Evolutionary conservation across 352 stramenopile species (phyloP).

Genomic region (Albugo candida): DNA sequence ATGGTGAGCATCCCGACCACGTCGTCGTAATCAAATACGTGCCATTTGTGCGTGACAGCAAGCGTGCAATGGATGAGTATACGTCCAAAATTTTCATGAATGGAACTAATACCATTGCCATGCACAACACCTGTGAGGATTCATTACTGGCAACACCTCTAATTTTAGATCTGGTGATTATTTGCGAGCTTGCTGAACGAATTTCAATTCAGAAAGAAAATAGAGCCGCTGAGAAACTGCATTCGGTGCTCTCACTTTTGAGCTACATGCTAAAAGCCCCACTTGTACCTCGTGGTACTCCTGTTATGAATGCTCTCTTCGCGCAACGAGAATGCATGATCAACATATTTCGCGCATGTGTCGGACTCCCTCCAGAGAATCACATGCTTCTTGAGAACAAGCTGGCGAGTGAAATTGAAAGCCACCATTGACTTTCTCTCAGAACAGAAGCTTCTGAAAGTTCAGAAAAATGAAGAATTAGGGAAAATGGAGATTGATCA

Average conservation of each 20-base stretch:
- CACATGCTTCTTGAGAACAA: conserved; percentile 98
- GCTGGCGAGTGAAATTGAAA: conserved; percentile 53
- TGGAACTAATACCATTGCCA: conserved; percentile 98
- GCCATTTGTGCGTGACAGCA: conserved; percentile 96
- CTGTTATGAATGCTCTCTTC: conserved; percentile 98
- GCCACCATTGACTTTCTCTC: too few species aligned
- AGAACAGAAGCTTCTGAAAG: not conserved
- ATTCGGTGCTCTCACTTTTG: conserved; percentile 93
- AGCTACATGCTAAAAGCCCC: conserved; percentile 99
- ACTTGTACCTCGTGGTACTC: conserved; percentile 93
- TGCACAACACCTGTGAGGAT: conserved; percentile 99
- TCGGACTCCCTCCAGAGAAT: conserved; percentile 93
- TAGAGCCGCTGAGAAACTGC: conserved; percentile 80
- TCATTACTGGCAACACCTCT: conserved; percentile 94
- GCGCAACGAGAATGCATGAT: conserved; percentile 94
- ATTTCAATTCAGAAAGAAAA: conserved; percentile 90
- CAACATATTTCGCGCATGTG: conserved; percentile 96
- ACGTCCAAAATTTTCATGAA: conserved; percentile 99
- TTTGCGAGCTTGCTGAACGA: conserved; percentile 94
- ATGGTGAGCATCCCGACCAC: conserved; percentile 98
- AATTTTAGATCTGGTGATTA: conserved; percentile 96
- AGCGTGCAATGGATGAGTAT: conserved; percentile 99
- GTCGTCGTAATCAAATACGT: conserved; percentile 99
- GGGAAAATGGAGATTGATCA: not conserved
- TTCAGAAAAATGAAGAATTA: not conserved